These are phyloP conservation scores for Scutellaria galericulata DNA, from an alignment of 257 asterid species.

Conservation along the genomic window DNA sequence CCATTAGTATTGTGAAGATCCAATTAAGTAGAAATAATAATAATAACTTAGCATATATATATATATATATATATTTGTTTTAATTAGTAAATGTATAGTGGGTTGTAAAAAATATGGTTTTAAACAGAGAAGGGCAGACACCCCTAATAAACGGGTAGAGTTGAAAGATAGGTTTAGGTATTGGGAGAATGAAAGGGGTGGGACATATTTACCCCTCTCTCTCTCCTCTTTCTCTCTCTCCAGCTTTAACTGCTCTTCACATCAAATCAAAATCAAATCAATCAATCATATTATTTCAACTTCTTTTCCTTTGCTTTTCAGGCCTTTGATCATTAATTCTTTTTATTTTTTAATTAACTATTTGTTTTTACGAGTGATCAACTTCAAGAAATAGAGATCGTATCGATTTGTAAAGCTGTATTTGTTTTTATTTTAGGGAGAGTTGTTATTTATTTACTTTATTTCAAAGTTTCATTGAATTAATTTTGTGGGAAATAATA, in stretches of 20 bases:
- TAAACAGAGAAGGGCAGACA: background rate
- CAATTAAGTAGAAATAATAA: too few species aligned
- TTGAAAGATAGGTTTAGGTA: slow-evolving; percentile 31
- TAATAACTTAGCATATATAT: too few species aligned
- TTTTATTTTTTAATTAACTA: background rate
- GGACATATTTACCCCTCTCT: slow-evolving; percentile 25
- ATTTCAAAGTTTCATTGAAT: too few species aligned
- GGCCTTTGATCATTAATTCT: background rate
- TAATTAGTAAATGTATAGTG: too few species aligned
- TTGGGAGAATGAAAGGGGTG: slow-evolving; percentile 23
- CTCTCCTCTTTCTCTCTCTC: slow-evolving; percentile 16
- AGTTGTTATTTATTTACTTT: too few species aligned
- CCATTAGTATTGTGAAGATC: too few species aligned
- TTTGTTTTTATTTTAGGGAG: too few species aligned
- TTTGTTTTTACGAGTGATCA: too few species aligned
- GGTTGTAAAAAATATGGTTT: background rate
- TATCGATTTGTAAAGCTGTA: too few species aligned
- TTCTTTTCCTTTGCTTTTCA: slow-evolving; percentile 51
- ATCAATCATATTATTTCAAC: slow-evolving; percentile 57
- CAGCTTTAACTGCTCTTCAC: slow-evolving; percentile 65
- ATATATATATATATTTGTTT: too few species aligned
- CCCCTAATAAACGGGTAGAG: slow-evolving; percentile 14
- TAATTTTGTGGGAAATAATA: too few species aligned
- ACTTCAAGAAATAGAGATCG: too few species aligned
- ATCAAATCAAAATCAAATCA: slow-evolving; percentile 67